Evolutionary conservation across 1,284 basidiomycete genomes (phyloP), one percentile per base, ranked within the genome.

Genomic region (Moesziomyces parantarcticus): DNA sequence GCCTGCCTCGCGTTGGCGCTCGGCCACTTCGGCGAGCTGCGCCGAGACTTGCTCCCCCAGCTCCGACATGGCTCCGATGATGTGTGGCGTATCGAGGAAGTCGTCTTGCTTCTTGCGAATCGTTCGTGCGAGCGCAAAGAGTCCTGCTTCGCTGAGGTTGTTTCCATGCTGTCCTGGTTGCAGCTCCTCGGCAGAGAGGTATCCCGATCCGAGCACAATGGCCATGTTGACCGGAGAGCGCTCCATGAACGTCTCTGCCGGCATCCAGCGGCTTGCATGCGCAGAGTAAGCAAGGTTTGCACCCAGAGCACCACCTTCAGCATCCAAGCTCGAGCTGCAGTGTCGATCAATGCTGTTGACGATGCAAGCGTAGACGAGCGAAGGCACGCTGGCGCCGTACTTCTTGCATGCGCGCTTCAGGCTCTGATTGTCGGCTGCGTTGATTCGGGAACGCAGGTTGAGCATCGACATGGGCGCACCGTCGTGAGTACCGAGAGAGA

Each of bases 291-390:
- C 51, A 5, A 65, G 56, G 29, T 65, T 49, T 13, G 54, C 62
- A 22, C 62, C 62, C 11, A 57, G 62, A 2, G 39, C 23, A 20
- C 50, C 51, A 22, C 23, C 62, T 1, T 40, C 46, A 8, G 54
- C 42, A 0, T 47, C 18, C 4, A 42, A 51, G 56, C 46, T 53
- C 3, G 51, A 36, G 10, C 40, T 55, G 50, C 52, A 65, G 22
- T 44, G 50, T 43, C 56, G 50, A 52, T 65, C 62, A 47, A 65
- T 65, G 48, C 62, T 65, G 55, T 65, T 65, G 25, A 65, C 56
- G 8, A 65, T 58, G 52, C 62, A 65, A 5, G 62, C 62, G 25
- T 65, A 65, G 36, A 58, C 52, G 22, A 65, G 54, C 3, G 62
- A 58, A 25, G 62, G 62, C 0, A 65, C 46, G 3, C 42, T 54